Conservation (phyloP, 2,329 filamentous ascomycete species). For the Trichoderma citrinoviride region DNA sequence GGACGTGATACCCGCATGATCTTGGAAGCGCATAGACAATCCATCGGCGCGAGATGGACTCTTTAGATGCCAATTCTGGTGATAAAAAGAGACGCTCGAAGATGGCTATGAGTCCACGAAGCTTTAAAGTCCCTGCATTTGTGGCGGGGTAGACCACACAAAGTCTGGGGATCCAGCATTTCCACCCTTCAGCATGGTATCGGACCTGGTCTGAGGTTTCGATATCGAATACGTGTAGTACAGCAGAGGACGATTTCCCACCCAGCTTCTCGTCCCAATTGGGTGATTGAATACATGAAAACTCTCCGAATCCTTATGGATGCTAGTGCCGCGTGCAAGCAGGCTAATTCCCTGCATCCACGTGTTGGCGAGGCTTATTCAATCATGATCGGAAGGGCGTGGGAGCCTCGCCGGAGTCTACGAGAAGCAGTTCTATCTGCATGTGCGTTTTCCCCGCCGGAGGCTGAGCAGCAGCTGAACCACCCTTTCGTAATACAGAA, state of each 20-base stretch:
- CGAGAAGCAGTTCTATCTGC: not conserved
- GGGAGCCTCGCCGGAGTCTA: conserved; percentile 14
- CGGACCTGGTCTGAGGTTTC: too few relatives aligned
- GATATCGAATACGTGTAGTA: too few relatives aligned
- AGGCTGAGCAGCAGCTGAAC: conserved; percentile 14
- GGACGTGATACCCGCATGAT: not conserved
- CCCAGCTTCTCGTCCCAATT: not conserved
- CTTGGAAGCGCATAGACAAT: not conserved
- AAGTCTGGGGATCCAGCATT: too few relatives aligned
- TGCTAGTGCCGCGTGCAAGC: not conserved
- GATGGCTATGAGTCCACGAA: not conserved
- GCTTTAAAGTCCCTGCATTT: not conserved
- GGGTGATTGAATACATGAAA: not conserved
- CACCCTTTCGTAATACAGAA: not conserved
- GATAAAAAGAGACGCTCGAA: too few relatives aligned
- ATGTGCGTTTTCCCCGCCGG: conserved; percentile 4
- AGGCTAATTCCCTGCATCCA: conserved; percentile 4
- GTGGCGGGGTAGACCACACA: too few relatives aligned
- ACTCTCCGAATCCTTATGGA: not conserved
- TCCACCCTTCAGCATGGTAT: too few relatives aligned
- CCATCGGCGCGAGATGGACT: not conserved
- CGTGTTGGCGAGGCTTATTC: conserved; percentile 9
- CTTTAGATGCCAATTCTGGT: too few relatives aligned
- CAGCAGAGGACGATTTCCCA: too few relatives aligned
- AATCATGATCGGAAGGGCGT: not conserved